Base-by-base conservation (phyloP, 2,329 filamentous ascomycete species). In the Fusarium mexicanum region DNA sequence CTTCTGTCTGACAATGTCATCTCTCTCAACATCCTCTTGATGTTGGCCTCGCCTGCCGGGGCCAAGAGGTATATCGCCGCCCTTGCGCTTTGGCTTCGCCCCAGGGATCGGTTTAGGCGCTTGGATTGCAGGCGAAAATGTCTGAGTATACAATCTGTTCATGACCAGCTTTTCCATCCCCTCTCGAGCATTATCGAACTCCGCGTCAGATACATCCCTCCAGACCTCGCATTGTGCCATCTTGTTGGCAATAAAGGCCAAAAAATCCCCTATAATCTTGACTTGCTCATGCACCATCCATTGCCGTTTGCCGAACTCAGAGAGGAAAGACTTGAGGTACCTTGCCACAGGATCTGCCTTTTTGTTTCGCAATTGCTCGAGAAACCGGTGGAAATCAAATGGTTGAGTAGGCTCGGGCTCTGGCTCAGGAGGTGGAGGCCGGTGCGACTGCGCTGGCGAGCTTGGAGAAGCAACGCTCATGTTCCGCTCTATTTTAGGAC, bases 221-320 rank as follows among this genome's bases (percentile, higher is more conserved):
- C 96, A 99, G 7, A 99, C 94, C 71, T 99, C 96, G 80, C 96
- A 99, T 74, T 94, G 90, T 20, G 93, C 94, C 97, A 99, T 99
- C 85, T 98, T 98, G 84, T 98, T 98, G 61, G 94, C 93, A 73
- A 99, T 99, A 79, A 99, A 99, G 50, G 95, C 91, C 54, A 99
- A 86, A 77, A 99, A 99, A 81, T 99, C 97, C 75, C 94, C 91
- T 70, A 99, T 98, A 72, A 99, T 98, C 84, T 99, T 99, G 81
- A 98, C 96, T 82, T 99, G 96, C 84, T 99, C 96, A 81, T 99
- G 96, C 12, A 98, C 96, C 94, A 98, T 97, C 96, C 96, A 99
- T 83, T 98, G 96, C 76, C 95, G 94, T 85, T 98, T 99, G 41
- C 91, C 94, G 83, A 99, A 99, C 82, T 99, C 97, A 55, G 91